Conservation (phyloP, 805 yeast genomes). For the Maudiozyma saulgeensis region DNA sequence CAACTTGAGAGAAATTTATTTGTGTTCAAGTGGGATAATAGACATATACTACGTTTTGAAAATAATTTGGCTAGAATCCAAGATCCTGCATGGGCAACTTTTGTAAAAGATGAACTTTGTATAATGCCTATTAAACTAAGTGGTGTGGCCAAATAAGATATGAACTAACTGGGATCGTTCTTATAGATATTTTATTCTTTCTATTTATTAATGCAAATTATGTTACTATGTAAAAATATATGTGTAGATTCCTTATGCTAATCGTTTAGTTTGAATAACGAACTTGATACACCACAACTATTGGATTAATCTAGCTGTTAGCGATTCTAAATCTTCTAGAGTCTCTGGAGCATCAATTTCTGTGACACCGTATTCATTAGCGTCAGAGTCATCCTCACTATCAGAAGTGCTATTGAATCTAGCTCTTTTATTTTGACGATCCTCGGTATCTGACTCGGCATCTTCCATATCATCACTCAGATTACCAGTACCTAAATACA, state of each 20-base stretch:
- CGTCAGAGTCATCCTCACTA: slow-evolving; percentile 26
- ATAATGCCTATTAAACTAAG: slow-evolving; percentile 9
- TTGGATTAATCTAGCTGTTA: slow-evolving; percentile 44
- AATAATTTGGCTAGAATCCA: slow-evolving; percentile 17
- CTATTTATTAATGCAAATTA: background rate
- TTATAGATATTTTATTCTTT: background rate
- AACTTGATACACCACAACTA: background rate
- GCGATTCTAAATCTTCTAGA: slow-evolving; percentile 86
- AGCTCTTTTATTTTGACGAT: slow-evolving; percentile 24
- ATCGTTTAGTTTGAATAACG: too few relatives aligned
- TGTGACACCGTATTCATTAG: slow-evolving; percentile 32
- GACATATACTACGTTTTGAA: slow-evolving; percentile 6
- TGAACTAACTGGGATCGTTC: too few relatives aligned
- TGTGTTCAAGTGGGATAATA: slow-evolving; percentile 16
- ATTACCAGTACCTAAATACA: slow-evolving; percentile 27
- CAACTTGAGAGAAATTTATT: slow-evolving; percentile 8
- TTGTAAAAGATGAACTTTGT: slow-evolving; percentile 19
- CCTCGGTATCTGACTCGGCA: slow-evolving; percentile 16
- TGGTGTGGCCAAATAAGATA: background rate
- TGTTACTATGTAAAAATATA: background rate
- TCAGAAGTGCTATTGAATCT: slow-evolving; percentile 7
- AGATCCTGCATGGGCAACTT: slow-evolving; percentile 24
- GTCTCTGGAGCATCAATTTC: slow-evolving; percentile 86
- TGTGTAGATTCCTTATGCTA: background rate
- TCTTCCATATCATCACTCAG: slow-evolving; percentile 36